Percentiles rank a stretch among this genome's conserved stretches.
Evolutionary conservation across 2,329 filamentous ascomycete genomes (phyloP).

Genomic region (Gyromitra esculenta): DNA sequence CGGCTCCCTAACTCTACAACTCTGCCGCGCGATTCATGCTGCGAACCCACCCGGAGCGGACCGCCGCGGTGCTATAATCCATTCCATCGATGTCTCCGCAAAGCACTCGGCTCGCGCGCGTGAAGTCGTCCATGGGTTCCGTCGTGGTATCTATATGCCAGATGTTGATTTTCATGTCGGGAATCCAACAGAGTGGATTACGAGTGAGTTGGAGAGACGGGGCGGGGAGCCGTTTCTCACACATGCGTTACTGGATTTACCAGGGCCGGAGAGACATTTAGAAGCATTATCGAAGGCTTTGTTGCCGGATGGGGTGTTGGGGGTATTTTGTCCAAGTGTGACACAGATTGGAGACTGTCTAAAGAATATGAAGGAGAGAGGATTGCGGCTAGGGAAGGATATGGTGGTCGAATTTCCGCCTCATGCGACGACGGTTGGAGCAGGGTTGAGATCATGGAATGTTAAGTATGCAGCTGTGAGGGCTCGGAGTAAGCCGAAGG

Average conservation of each 20-base stretch:
- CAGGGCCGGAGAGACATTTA: constrained; percentile 63
- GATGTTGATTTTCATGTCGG: constrained; percentile 79
- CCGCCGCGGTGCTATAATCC: constrained; percentile 74
- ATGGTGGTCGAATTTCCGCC: constrained; percentile 69
- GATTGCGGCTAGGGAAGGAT: constrained; percentile 67
- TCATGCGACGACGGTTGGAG: constrained; percentile 63
- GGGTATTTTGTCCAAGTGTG: constrained; percentile 79
- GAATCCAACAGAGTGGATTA: constrained; percentile 72
- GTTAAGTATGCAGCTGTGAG: constrained; percentile 66
- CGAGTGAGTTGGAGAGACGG: constrained; percentile 64
- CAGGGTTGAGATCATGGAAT: constrained; percentile 71
- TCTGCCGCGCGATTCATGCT: constrained; percentile 78
- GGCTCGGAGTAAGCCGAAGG: constrained; percentile 54
- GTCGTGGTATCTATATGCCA: constrained; percentile 73
- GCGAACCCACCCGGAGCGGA: constrained; percentile 66
- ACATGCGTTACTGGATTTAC: constrained; percentile 75
- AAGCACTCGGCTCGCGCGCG: constrained; percentile 73
- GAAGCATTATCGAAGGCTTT: constrained; percentile 68
- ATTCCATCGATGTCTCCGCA: constrained; percentile 74
- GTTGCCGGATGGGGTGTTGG: constrained; percentile 71
- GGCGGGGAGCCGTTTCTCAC: constrained; percentile 69
- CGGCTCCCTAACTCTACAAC: constrained; percentile 78
- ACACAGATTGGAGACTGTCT: constrained; percentile 78
- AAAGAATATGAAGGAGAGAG: constrained; percentile 65
- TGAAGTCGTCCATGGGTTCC: constrained; percentile 72